phyloP scores from a whole-genome alignment of 306 rosid genomes.

The Cercis canadensis region DNA sequence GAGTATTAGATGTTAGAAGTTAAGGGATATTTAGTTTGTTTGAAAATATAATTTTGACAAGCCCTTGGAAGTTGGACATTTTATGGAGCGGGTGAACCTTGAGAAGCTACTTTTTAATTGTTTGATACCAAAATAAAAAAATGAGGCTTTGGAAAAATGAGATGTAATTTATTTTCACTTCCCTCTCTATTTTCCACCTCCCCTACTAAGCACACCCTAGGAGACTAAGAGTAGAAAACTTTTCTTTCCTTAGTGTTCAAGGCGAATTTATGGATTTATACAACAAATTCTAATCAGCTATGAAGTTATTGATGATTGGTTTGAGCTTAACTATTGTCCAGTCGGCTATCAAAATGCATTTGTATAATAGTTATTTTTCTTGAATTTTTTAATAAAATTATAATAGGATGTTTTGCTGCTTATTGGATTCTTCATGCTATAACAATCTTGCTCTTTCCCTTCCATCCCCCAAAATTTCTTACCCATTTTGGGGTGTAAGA shows the following conservation, averaged over 20 bases:
- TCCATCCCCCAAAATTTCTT: too few relatives aligned
- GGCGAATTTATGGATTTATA: not conserved
- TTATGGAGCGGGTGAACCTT: not conserved
- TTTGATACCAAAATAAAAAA: too few relatives aligned
- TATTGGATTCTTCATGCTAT: slow-evolving; percentile 4
- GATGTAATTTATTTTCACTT: slow-evolving; percentile 3
- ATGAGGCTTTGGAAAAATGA: too few relatives aligned
- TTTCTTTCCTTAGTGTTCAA: too few relatives aligned
- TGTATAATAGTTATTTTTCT: slow-evolving; percentile 13
- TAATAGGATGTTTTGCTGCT: slow-evolving; percentile 19
- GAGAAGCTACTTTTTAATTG: too few relatives aligned
- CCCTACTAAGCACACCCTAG: too few relatives aligned
- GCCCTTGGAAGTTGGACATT: not conserved
- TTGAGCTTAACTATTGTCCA: slow-evolving; percentile 10
- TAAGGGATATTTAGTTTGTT: not conserved
- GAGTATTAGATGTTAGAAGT: too few relatives aligned
- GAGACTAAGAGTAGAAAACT: not conserved
- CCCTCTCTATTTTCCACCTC: not conserved
- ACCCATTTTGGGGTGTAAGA: too few relatives aligned
- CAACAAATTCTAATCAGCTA: too few relatives aligned
- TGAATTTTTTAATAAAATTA: too few relatives aligned
- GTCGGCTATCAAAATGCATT: not conserved
- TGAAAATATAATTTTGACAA: not conserved
- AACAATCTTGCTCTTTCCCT: too few relatives aligned
- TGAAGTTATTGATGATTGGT: slow-evolving; percentile 8